A percentile compares a stretch with the other conserved stretches of the same genome.
Evolutionary conservation across 139 green algal species (phyloP).

Genomic region (Chlorella vulgaris): DNA sequence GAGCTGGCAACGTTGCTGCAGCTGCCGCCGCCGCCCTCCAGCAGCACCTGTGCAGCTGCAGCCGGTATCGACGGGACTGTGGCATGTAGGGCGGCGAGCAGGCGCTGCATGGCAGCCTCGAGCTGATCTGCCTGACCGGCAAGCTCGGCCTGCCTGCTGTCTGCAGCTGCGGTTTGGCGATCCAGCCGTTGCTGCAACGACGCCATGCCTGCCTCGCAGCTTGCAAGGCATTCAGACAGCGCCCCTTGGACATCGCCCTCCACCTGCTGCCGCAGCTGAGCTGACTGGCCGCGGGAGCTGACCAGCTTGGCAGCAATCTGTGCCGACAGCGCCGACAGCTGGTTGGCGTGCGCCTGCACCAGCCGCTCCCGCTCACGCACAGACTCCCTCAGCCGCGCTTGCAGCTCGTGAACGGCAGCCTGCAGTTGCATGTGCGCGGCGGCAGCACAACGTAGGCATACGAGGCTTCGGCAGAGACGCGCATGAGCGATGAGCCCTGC

Average conservation of each 20-base stretch:
- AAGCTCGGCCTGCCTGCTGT: background rate
- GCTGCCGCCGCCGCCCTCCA: background rate
- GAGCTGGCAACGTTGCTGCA: background rate
- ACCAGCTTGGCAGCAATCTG: conserved; percentile 6
- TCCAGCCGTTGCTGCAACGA: conserved; percentile 2
- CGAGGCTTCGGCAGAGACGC: too few relatives aligned
- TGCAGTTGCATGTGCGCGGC: background rate
- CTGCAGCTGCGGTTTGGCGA: background rate
- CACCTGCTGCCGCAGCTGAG: background rate
- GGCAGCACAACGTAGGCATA: too few relatives aligned
- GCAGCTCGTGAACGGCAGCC: conserved; percentile 5
- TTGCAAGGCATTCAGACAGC: background rate
- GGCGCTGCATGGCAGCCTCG: background rate
- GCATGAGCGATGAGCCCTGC: too few relatives aligned
- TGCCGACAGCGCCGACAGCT: background rate
- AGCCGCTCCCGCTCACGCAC: background rate
- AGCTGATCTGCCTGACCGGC: background rate
- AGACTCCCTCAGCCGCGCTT: conserved; percentile 12
- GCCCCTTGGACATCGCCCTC: conserved; percentile 6
- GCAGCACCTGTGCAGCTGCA: background rate
- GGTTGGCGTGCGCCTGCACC: background rate
- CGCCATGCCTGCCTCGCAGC: conserved; percentile 4
- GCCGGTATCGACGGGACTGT: background rate
- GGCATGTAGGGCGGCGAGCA: background rate
- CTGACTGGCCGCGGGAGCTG: background rate